Conservation (phyloP, 192 early-diverging fungal species). For the Haplosporangium gracile region DNA sequence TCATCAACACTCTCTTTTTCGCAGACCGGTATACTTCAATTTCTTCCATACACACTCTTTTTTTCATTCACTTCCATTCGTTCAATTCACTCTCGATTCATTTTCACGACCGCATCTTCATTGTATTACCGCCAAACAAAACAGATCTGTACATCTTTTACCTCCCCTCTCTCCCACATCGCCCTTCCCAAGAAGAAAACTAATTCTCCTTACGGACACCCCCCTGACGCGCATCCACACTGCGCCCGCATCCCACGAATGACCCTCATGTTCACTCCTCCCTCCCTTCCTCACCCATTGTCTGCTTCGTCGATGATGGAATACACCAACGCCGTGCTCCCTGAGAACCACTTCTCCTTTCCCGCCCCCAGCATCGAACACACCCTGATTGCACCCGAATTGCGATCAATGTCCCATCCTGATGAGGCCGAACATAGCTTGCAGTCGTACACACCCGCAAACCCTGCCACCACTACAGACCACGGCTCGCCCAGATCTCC, state of each 20-base stretch:
- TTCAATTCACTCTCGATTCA: neutral
- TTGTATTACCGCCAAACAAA: neutral
- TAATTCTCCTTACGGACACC: neutral
- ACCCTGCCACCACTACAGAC: neutral
- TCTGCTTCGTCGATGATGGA: neutral
- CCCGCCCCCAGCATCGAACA: neutral
- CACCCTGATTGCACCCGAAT: slow-evolving; percentile 29
- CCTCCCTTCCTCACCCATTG: neutral
- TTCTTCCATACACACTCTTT: neutral
- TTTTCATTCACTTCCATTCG: neutral
- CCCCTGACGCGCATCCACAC: neutral
- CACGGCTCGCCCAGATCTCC: neutral
- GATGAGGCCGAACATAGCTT: neutral
- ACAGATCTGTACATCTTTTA: neutral
- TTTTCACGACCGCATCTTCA: neutral
- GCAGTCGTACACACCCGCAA: too few species aligned
- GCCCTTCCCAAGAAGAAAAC: neutral
- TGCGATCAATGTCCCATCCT: slow-evolving; percentile 26
- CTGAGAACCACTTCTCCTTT: neutral
- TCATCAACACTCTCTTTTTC: neutral
- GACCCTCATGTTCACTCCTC: neutral
- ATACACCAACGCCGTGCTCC: neutral
- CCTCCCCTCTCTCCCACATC: neutral
- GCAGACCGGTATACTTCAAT: neutral
- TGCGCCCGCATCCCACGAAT: neutral